These are phyloP conservation scores for Lyophyllum decastes DNA, from an alignment of 768 basidiomycete genomes.

Conservation along the genomic window DNA sequence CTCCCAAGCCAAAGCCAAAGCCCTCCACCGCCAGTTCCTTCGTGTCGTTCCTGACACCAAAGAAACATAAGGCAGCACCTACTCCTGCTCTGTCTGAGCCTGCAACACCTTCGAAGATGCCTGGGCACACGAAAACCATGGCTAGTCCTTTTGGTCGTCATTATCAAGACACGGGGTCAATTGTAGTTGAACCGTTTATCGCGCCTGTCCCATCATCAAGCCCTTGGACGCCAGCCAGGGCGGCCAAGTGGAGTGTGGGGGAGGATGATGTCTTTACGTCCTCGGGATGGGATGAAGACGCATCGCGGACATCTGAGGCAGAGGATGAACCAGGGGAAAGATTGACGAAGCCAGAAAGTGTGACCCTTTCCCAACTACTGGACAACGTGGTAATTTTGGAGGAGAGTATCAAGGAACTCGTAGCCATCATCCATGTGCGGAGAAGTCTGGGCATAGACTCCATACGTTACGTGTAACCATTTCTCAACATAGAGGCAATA, in stretches of 20 bases:
- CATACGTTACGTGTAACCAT: constrained; percentile 66
- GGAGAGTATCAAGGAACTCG: constrained; percentile 92
- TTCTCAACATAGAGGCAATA: constrained; percentile 2
- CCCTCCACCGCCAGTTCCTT: constrained; percentile 58
- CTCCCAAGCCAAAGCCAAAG: constrained; percentile 51
- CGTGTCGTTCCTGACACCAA: constrained; percentile 80
- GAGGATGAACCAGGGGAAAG: constrained; percentile 30
- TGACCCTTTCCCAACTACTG: constrained; percentile 82
- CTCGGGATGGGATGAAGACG: constrained; percentile 30
- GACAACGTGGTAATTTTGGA: constrained; percentile 96
- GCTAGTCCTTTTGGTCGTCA: constrained; percentile 85
- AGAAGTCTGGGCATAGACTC: constrained; percentile 84
- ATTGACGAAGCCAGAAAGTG: constrained; percentile 33
- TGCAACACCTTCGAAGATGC: constrained; percentile 44
- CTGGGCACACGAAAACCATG: constrained; percentile 42
- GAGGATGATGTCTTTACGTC: constrained; percentile 76
- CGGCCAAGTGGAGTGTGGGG: constrained; percentile 51
- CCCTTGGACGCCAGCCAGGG: constrained; percentile 63
- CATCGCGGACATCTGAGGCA: constrained; percentile 19
- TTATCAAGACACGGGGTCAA: constrained; percentile 75
- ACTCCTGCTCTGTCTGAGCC: constrained; percentile 38
- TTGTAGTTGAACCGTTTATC: constrained; percentile 70
- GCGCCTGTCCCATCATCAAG: constrained; percentile 60
- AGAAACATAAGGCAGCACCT: constrained; percentile 54
- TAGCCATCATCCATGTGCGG: constrained; percentile 82